A percentile compares a stretch with the other conserved stretches of the same genome.
phyloP scores from a whole-genome alignment of 495 filamentous ascomycete genomes.

The Aspergillus steynii region DNA sequence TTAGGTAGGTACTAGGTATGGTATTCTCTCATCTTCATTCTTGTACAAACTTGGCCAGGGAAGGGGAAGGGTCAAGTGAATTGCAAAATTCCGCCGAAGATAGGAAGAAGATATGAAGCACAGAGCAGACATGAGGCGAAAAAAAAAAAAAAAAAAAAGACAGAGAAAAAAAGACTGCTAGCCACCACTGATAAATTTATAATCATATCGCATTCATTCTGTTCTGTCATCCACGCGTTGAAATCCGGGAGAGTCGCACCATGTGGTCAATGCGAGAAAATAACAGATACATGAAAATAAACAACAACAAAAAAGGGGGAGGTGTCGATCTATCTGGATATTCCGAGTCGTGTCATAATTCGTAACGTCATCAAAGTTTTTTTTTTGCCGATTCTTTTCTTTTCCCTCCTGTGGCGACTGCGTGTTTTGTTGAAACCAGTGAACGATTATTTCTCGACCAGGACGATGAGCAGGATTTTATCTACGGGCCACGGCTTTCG shows the following conservation, averaged over 20 bases:
- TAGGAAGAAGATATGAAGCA: not conserved
- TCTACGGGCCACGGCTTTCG: slow-evolving; percentile 12
- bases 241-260: not conserved
- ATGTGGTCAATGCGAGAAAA: not conserved
- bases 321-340: slow-evolving; percentile 28
- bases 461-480: not conserved
- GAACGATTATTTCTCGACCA: too few species aligned
- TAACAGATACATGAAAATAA: not conserved
- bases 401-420: slow-evolving; percentile 1
- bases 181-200: not conserved
- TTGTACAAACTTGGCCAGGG: not conserved
- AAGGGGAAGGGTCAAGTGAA: not conserved
- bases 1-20: not conserved
- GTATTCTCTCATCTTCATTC: not conserved
- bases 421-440: not conserved
- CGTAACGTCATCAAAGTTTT: slow-evolving; percentile 20
- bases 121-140: not conserved
- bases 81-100: not conserved
- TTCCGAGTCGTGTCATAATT: slow-evolving; percentile 26
- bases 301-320: slow-evolving; percentile 5
- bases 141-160: not conserved
- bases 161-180: not conserved
- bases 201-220: not conserved
- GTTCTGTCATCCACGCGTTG: not conserved
- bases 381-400: slow-evolving; percentile 1